Conservation (phyloP, 805 yeast genomes). For the Wickerhamiella bombiphila region DNA sequence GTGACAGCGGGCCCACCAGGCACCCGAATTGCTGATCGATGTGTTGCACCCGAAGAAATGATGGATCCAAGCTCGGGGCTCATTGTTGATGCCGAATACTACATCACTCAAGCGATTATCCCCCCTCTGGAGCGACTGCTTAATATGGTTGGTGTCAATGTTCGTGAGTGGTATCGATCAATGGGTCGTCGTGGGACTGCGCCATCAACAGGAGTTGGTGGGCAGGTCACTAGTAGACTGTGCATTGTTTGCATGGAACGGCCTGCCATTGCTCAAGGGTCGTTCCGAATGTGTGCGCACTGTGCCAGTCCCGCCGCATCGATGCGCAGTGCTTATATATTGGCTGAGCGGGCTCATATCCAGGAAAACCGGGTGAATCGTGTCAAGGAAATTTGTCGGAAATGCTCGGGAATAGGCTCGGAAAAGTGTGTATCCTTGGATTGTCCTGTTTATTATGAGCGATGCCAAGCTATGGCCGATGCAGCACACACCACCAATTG, state of each 20-base stretch:
- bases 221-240: slow-evolving; percentile 7
- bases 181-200: slow-evolving; percentile 22
- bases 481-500: neutral
- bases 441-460: slow-evolving; percentile 14
- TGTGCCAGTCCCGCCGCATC: slow-evolving; percentile 7
- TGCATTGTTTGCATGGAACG: slow-evolving; percentile 12
- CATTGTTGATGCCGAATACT: slow-evolving; percentile 67
- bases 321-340: neutral
- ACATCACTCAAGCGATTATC: slow-evolving; percentile 64
- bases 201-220: neutral
- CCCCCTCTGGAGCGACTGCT: slow-evolving; percentile 85
- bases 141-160: slow-evolving; percentile 68
- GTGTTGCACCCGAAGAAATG: slow-evolving; percentile 64
- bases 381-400: slow-evolving; percentile 7
- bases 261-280: slow-evolving; percentile 1
- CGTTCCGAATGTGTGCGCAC: slow-evolving; percentile 1
- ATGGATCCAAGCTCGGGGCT: slow-evolving; percentile 28
- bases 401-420: slow-evolving; percentile 9
- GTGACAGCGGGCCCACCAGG: slow-evolving; percentile 47
- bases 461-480: slow-evolving; percentile 7
- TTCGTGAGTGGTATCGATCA: slow-evolving; percentile 58
- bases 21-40: slow-evolving; percentile 55
- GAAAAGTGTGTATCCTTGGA: slow-evolving; percentile 14
- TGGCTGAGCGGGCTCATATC: slow-evolving; percentile 1
- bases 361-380: slow-evolving; percentile 5